Evolutionary conservation across 2,329 filamentous ascomycete genomes (phyloP).

Genomic region (Onygena corvina): DNA sequence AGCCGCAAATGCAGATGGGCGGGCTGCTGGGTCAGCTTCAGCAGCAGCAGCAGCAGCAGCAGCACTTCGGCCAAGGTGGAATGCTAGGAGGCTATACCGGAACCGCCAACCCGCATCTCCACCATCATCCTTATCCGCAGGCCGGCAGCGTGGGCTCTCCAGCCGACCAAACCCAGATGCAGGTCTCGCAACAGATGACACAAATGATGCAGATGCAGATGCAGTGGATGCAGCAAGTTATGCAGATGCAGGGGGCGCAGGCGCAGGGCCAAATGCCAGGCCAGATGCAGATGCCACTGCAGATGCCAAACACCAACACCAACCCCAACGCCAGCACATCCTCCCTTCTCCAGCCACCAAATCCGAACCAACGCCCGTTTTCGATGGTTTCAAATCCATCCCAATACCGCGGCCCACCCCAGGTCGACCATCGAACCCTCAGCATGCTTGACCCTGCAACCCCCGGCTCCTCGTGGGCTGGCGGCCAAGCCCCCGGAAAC

Average conservation of each 20-base stretch:
- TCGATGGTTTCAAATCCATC: constrained; percentile 34
- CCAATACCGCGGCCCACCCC: constrained; percentile 18
- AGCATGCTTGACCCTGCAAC: constrained; percentile 65
- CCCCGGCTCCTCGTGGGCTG: constrained; percentile 14
- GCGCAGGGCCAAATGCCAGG: constrained; percentile 11
- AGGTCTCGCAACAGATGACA: constrained; percentile 72
- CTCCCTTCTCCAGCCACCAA: constrained; percentile 18
- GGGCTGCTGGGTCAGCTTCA: neutral
- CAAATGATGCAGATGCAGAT: constrained; percentile 91
- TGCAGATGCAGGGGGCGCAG: constrained; percentile 49
- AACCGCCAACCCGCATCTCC: neutral
- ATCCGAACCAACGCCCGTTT: constrained; percentile 33
- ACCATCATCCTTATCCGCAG: constrained; percentile 1
- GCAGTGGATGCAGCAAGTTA: constrained; percentile 69
- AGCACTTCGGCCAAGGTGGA: neutral
- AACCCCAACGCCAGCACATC: constrained; percentile 23
- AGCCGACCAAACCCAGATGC: constrained; percentile 61
- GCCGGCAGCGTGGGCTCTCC: constrained; percentile 11
- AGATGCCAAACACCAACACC: constrained; percentile 18
- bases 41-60: neutral
- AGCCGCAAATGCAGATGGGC: constrained; percentile 5
- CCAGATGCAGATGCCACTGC: constrained; percentile 18
- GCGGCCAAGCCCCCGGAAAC: constrained; percentile 26
- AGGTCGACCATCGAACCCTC: constrained; percentile 52
- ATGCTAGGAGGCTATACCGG: neutral